These are phyloP conservation scores for Stenocarpella maydis DNA, from an alignment of 2,329 filamentous ascomycete species.

Conservation along the genomic window DNA sequence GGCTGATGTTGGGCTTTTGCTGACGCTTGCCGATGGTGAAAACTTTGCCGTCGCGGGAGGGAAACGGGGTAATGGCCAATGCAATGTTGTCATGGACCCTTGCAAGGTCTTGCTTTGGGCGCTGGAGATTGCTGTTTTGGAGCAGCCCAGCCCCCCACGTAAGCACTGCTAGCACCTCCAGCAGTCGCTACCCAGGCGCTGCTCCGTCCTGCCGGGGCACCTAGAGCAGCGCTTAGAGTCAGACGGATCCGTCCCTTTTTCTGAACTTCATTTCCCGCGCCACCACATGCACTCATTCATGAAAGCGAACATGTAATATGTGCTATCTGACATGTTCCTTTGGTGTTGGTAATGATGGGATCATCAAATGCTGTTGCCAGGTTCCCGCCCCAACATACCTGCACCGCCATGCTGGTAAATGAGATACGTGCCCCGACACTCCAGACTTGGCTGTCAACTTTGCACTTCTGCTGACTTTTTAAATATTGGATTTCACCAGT, in stretches of 20 bases:
- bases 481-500: background rate
- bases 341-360: background rate
- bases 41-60: slow-evolving; percentile 51
- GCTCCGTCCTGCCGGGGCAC: background rate
- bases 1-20: slow-evolving; percentile 58
- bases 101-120: background rate
- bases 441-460: too few species aligned
- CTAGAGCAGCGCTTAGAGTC: background rate
- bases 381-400: background rate
- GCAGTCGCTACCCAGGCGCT: slow-evolving; percentile 2
- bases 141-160: slow-evolving; percentile 10
- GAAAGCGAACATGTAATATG: too few species aligned
- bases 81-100: slow-evolving; percentile 20
- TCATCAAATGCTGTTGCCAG: background rate
- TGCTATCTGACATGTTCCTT: too few species aligned
- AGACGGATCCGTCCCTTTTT: background rate
- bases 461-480: too few species aligned
- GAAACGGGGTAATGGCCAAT: slow-evolving; percentile 35
- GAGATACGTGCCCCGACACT: background rate
- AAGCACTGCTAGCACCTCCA: slow-evolving; percentile 5
- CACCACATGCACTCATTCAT: background rate
- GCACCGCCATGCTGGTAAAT: background rate
- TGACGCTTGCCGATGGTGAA: slow-evolving; percentile 55
- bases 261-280: background rate
- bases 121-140: slow-evolving; percentile 23